phyloP scores from a whole-genome alignment of 805 yeast species.

The Millerago galiae region DNA sequence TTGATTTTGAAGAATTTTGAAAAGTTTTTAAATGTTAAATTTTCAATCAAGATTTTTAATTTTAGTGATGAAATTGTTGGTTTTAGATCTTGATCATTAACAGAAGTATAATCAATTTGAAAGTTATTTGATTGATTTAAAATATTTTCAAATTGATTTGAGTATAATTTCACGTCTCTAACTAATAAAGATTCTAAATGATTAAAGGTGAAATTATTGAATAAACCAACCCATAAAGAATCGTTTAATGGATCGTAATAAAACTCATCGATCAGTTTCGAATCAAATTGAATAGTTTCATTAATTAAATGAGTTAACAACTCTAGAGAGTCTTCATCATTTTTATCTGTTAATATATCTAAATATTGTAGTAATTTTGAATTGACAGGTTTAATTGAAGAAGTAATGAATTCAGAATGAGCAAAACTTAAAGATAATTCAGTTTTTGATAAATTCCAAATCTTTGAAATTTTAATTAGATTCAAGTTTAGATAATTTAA shows the following conservation, averaged over 20 bases:
- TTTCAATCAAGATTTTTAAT: conserved; percentile 37
- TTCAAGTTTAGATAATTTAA: conserved; percentile 39
- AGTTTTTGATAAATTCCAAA: conserved; percentile 30
- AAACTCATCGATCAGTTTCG: conserved; percentile 30
- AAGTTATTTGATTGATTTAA: conserved; percentile 35
- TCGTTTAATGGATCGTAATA: conserved; percentile 32
- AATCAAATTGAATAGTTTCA: conserved; percentile 35
- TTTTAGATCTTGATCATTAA: conserved; percentile 24
- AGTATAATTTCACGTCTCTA: conserved; percentile 40
- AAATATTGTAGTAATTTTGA: conserved; percentile 31
- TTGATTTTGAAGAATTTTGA: conserved; percentile 18
- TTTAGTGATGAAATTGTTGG: conserved; percentile 38
- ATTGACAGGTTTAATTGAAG: conserved; percentile 36
- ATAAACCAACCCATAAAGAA: conserved; percentile 26
- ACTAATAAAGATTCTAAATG: conserved; percentile 41
- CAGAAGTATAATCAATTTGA: conserved; percentile 40
- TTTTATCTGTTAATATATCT: conserved; percentile 15
- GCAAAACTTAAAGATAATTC: conserved; percentile 25
- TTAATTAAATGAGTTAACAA: conserved; percentile 28
- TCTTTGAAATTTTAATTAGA: conserved; percentile 32
- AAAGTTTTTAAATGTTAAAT: conserved; percentile 32
- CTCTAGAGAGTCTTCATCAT: conserved; percentile 11
- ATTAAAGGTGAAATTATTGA: conserved; percentile 17
- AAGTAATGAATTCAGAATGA: conserved; percentile 33
- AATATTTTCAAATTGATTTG: conserved; percentile 38